Conservation (phyloP, 179 eudicot species). For the Carnegiea gigantea region DNA sequence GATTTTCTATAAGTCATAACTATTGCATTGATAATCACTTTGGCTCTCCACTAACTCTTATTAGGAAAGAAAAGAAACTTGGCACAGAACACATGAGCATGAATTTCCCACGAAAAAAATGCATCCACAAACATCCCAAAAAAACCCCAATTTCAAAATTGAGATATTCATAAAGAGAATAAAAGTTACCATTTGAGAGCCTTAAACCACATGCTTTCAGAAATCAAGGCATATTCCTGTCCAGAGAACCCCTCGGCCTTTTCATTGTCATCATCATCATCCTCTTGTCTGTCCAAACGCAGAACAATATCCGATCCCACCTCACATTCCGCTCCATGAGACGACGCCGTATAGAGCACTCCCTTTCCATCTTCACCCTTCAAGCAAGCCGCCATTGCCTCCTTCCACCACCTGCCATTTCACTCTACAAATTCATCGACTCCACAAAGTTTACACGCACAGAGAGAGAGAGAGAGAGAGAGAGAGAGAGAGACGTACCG, state of each 20-base stretch:
- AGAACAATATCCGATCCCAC: slow-evolving; percentile 45
- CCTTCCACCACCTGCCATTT: slow-evolving; percentile 70
- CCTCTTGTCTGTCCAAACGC: slow-evolving; percentile 37
- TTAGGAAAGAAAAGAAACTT: neutral
- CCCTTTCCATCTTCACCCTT: slow-evolving; percentile 27
- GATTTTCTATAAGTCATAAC: neutral
- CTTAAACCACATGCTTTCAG: slow-evolving; percentile 77
- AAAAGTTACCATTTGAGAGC: slow-evolving; percentile 62
- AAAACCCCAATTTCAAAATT: neutral
- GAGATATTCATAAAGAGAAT: neutral
- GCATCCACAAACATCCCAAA: neutral
- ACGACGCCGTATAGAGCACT: slow-evolving; percentile 35
- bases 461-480: neutral
- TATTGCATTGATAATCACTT: neutral
- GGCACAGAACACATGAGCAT: neutral
- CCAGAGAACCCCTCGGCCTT: slow-evolving; percentile 31
- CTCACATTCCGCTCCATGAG: slow-evolving; percentile 5
- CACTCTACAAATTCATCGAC: slow-evolving; percentile 6
- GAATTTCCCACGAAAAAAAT: neutral
- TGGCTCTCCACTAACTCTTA: neutral
- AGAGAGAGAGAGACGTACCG: slow-evolving; percentile 21
- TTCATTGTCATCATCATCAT: slow-evolving; percentile 10
- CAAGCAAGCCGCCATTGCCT: slow-evolving; percentile 32
- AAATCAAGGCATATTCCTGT: slow-evolving; percentile 52
- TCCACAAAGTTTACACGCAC: neutral